phyloP scores from a whole-genome alignment of 768 basidiomycete genomes.

The Infundibulicybe gibba region DNA sequence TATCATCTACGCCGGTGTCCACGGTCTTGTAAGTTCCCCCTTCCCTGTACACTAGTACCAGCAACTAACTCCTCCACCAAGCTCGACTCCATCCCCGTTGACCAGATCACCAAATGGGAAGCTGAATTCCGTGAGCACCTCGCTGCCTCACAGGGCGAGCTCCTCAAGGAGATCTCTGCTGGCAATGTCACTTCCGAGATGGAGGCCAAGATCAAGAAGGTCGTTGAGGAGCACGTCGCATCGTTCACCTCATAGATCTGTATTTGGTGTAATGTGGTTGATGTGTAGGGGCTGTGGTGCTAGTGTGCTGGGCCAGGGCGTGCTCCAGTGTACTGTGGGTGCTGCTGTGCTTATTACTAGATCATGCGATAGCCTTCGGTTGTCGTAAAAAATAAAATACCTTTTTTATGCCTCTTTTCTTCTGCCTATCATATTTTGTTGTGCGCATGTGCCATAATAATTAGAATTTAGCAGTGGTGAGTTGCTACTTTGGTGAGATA shows the following conservation, averaged over 20 bases:
- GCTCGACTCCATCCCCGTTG: conserved; percentile 95
- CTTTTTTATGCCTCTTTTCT: no score
- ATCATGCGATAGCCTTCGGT: background rate
- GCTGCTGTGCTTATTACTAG: no score
- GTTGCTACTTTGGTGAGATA: no score
- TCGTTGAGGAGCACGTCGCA: conserved; percentile 84
- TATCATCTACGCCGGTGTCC: conserved; percentile 99
- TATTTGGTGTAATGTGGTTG: conserved; percentile 20
- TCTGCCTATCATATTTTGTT: no score
- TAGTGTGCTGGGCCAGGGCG: conserved; percentile 15
- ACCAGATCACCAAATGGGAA: conserved; percentile 93
- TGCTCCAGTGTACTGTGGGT: no score
- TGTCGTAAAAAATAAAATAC: background rate
- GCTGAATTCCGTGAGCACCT: conserved; percentile 89
- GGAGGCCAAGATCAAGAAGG: conserved; percentile 93
- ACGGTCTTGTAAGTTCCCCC: conserved; percentile 77
- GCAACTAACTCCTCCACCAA: conserved; percentile 18
- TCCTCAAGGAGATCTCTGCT: conserved; percentile 81
- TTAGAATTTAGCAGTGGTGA: no score
- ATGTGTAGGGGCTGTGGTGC: conserved; percentile 22
- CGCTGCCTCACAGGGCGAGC: conserved; percentile 61
- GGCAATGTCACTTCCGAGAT: conserved; percentile 87
- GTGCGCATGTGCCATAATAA: no score
- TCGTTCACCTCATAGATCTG: conserved; percentile 61
- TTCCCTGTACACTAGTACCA: background rate